phyloP scores from a whole-genome alignment of 148 eudicot genomes.

The Oxyria digyna region DNA sequence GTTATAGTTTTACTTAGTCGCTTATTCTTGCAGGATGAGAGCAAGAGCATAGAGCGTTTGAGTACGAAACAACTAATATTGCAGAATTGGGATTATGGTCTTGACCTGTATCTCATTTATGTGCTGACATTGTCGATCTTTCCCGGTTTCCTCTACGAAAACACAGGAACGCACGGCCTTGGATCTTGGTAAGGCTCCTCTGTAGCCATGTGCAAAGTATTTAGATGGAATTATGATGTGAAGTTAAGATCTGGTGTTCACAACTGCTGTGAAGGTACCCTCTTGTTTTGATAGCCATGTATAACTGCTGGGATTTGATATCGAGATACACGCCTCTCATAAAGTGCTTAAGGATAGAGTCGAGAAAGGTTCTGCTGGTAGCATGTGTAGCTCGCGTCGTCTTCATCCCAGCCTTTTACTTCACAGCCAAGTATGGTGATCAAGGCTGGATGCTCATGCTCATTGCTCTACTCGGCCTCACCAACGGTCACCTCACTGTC shows the following conservation, averaged over 20 bases:
- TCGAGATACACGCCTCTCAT: slow-evolving; percentile 11
- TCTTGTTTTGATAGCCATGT: slow-evolving; percentile 8
- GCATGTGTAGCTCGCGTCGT: slow-evolving; percentile 31
- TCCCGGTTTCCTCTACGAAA: slow-evolving; percentile 63
- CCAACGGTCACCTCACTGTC: slow-evolving; percentile 73
- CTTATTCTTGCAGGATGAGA: slow-evolving; percentile 17
- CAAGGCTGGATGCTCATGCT: slow-evolving; percentile 74
- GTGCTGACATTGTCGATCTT: slow-evolving; percentile 56
- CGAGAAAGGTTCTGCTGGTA: slow-evolving; percentile 29
- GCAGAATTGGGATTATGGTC: slow-evolving; percentile 39
- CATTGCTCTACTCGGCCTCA: slow-evolving; percentile 40
- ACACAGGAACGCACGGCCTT: slow-evolving; percentile 44
- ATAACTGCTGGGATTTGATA: slow-evolving; percentile 8
- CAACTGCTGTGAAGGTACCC: not conserved
- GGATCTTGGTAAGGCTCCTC: slow-evolving; percentile 39
- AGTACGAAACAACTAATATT: slow-evolving; percentile 34
- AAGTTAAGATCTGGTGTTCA: too few relatives aligned
- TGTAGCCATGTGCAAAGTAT: too few relatives aligned
- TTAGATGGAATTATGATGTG: too few relatives aligned
- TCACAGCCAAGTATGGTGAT: slow-evolving; percentile 27
- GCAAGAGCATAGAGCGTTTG: slow-evolving; percentile 17
- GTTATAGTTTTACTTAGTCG: not conserved
- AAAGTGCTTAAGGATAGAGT: slow-evolving; percentile 19
- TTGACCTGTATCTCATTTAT: slow-evolving; percentile 45
- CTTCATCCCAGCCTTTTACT: slow-evolving; percentile 37